A percentile compares a stretch with the other conserved stretches of the same genome.
Conservation (phyloP, 2,329 filamentous ascomycete genomes). For the Colletotrichum cuscutae region DNA sequence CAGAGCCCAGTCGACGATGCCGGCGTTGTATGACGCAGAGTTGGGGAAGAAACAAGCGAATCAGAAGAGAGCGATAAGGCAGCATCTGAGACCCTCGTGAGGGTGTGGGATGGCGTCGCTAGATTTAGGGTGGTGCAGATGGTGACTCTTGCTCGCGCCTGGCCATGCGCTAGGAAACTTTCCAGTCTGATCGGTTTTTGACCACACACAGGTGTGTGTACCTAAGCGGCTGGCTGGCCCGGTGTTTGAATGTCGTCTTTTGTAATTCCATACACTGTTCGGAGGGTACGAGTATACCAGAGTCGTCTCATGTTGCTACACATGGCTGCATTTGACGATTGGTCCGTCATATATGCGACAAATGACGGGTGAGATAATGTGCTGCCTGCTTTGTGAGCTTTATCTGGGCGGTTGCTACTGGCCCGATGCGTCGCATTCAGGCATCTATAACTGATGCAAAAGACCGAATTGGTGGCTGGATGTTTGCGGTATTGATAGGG, state of each 20-base stretch:
- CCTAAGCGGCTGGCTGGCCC: neutral
- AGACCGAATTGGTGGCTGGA: constrained; percentile 10
- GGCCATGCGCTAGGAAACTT: neutral
- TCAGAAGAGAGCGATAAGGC: constrained; percentile 30
- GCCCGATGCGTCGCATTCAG: constrained; percentile 5
- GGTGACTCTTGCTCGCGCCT: constrained; percentile 20
- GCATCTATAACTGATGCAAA: constrained; percentile 2
- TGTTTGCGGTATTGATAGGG: constrained; percentile 12
- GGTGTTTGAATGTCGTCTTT: constrained; percentile 10
- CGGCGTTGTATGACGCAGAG: constrained; percentile 29
- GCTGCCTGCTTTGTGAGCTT: neutral
- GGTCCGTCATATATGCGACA: neutral
- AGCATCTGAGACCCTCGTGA: constrained; percentile 16
- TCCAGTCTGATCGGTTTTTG: neutral
- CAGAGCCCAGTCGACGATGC: constrained; percentile 25
- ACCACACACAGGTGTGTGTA: neutral
- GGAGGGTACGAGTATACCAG: neutral
- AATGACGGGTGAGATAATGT: neutral
- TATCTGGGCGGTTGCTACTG: neutral
- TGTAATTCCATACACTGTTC: neutral
- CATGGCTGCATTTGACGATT: neutral
- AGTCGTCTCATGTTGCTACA: neutral
- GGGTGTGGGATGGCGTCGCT: constrained; percentile 26
- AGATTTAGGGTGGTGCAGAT: constrained; percentile 23
- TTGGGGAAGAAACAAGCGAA: constrained; percentile 17